Percentiles rank a stretch among this genome's conserved stretches.
phyloP scores from a whole-genome alignment of 345 rosid species.

The Trapa incisa region DNA sequence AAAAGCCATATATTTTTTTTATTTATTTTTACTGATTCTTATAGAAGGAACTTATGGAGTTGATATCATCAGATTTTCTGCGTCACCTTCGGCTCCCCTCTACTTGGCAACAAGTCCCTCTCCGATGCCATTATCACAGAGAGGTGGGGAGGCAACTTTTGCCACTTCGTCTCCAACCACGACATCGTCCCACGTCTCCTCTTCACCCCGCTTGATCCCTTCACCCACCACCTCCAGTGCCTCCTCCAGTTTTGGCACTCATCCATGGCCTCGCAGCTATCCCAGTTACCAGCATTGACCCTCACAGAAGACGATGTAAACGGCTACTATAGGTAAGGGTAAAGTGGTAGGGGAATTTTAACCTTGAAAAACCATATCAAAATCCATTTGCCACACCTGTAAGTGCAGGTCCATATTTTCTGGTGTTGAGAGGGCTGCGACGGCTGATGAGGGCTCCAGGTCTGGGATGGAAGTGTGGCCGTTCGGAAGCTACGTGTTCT shows the following conservation, averaged over 20 bases:
- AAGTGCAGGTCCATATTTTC: background rate
- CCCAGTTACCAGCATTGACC: constrained; percentile 5
- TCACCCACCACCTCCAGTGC: constrained; percentile 9
- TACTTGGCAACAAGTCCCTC: constrained; percentile 55
- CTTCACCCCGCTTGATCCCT: constrained; percentile 21
- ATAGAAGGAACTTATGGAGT: no score
- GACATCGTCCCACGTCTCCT: constrained; percentile 53
- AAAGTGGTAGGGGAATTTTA: no score
- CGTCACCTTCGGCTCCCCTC: constrained; percentile 68
- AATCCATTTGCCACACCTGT: no score
- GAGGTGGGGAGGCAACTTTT: constrained; percentile 56
- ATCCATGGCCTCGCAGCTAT: constrained; percentile 15
- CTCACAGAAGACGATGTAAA: constrained; percentile 13
- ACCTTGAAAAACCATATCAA: no score
- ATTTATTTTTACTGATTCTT: no score
- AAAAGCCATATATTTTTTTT: no score
- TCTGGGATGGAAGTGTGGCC: constrained; percentile 37
- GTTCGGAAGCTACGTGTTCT: constrained; percentile 58
- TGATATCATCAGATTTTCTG: constrained; percentile 17
- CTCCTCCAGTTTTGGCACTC: constrained; percentile 21
- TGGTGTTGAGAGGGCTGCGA: constrained; percentile 7
- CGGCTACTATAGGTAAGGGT: constrained; percentile 6
- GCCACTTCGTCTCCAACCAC: constrained; percentile 42
- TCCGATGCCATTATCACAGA: constrained; percentile 37
- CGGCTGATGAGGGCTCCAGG: constrained; percentile 8